Evolutionary conservation across 2,329 filamentous ascomycete species (phyloP).

Genomic region (Diaporthe nobilis): DNA sequence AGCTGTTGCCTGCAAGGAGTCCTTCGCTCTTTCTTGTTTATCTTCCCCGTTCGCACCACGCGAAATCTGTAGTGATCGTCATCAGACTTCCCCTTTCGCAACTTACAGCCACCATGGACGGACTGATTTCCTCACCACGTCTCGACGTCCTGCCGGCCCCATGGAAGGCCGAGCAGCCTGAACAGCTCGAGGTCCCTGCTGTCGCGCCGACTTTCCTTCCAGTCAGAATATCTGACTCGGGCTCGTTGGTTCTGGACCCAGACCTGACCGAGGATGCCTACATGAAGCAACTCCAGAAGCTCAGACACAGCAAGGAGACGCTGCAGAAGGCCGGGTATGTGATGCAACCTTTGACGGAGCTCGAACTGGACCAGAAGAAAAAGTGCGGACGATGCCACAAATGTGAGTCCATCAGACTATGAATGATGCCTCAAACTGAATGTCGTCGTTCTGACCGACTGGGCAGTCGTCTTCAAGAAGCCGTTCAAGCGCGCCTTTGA

Average conservation of each 20-base stretch:
- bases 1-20: no score
- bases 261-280: slow-evolving; percentile 22
- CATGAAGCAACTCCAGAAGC: slow-evolving; percentile 11
- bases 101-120: neutral
- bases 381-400: slow-evolving; percentile 34
- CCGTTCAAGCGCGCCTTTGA: neutral
- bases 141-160: neutral
- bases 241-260: slow-evolving; percentile 11
- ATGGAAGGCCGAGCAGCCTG: neutral
- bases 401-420: neutral
- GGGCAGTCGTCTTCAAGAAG: slow-evolving; percentile 14
- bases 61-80: neutral
- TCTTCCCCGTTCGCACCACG: neutral
- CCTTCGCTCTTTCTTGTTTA: neutral
- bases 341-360: slow-evolving; percentile 19
- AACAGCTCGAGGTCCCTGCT: neutral
- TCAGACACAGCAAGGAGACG: slow-evolving; percentile 1
- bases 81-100: neutral
- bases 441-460: neutral
- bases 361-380: slow-evolving; percentile 17
- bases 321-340: slow-evolving; percentile 31
- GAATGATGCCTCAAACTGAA: neutral
- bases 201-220: neutral
- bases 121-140: neutral
- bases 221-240: slow-evolving; percentile 15